phyloP scores from a whole-genome alignment of 352 stramenopile genomes.

The Phytopythium helicoides region DNA sequence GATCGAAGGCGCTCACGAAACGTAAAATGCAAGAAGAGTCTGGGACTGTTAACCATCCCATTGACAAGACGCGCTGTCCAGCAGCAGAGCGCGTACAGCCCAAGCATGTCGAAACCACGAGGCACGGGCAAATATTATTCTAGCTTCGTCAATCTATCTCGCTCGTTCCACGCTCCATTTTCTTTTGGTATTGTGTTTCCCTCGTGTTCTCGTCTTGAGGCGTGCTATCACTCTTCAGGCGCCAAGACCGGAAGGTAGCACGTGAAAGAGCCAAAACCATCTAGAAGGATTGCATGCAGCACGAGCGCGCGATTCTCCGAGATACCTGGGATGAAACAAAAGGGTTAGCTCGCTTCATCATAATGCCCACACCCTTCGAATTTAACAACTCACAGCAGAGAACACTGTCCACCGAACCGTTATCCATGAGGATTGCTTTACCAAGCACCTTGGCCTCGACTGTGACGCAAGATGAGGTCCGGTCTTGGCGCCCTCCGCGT shows the following conservation, averaged over 20 bases:
- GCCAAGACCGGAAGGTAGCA: constrained; percentile 81
- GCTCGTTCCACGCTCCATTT: no score
- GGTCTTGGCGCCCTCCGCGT: constrained; percentile 2
- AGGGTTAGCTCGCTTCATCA: neutral
- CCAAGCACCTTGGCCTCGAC: constrained; percentile 78
- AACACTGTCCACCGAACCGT: constrained; percentile 63
- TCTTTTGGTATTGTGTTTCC: constrained; percentile 1
- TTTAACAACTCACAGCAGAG: constrained; percentile 53
- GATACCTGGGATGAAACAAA: constrained; percentile 35
- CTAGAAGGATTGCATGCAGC: constrained; percentile 72
- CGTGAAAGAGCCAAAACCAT: constrained; percentile 78
- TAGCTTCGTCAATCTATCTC: no score
- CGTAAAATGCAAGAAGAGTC: neutral
- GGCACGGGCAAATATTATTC: no score
- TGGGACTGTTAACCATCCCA: neutral
- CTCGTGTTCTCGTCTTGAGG: neutral
- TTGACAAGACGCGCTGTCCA: no score
- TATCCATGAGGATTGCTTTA: constrained; percentile 73
- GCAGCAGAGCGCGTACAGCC: no score
- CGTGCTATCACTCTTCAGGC: constrained; percentile 26
- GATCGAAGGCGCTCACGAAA: neutral
- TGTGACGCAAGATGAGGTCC: constrained; percentile 49
- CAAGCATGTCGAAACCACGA: no score
- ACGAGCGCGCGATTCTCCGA: constrained; percentile 80
- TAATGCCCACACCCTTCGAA: neutral